Conservation (phyloP, 331 rosid genomes). For the Acacia concinna region DNA sequence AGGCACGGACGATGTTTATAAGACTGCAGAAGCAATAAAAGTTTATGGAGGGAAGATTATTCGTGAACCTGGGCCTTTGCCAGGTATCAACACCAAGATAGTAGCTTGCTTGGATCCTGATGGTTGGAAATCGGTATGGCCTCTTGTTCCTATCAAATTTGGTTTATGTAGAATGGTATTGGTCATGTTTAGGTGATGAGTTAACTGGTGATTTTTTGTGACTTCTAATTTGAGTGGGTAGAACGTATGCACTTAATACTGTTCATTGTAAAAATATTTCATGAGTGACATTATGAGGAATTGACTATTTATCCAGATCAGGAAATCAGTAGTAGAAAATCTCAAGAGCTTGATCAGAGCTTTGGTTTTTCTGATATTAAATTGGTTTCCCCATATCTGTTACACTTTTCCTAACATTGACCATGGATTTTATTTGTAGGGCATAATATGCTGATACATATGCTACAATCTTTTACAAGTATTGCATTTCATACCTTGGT, state of each 20-base stretch:
- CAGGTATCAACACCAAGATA: conserved; percentile 91
- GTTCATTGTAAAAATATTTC: conserved; percentile 2
- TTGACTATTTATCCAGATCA: background rate
- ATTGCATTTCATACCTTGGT: background rate
- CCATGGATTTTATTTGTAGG: background rate
- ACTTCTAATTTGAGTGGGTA: background rate
- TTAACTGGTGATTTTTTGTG: background rate
- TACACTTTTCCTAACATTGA: background rate
- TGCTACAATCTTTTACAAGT: background rate
- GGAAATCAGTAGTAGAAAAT: too few species aligned
- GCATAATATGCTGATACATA: background rate
- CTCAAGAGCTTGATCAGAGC: too few species aligned
- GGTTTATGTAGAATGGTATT: background rate
- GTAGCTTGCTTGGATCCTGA: conserved; percentile 96
- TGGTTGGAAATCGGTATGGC: conserved; percentile 87
- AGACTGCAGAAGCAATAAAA: conserved; percentile 86
- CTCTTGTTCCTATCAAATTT: conserved; percentile 17
- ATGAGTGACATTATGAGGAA: background rate
- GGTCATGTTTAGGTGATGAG: background rate
- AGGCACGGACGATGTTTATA: conserved; percentile 88
- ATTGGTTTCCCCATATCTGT: background rate
- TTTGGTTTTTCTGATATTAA: too few species aligned
- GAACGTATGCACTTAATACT: background rate
- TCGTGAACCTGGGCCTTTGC: conserved; percentile 91
- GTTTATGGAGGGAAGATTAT: conserved; percentile 77